Evolutionary conservation across 1,284 basidiomycete species (phyloP).

Genomic region (Ustilago shanxiensis): DNA sequence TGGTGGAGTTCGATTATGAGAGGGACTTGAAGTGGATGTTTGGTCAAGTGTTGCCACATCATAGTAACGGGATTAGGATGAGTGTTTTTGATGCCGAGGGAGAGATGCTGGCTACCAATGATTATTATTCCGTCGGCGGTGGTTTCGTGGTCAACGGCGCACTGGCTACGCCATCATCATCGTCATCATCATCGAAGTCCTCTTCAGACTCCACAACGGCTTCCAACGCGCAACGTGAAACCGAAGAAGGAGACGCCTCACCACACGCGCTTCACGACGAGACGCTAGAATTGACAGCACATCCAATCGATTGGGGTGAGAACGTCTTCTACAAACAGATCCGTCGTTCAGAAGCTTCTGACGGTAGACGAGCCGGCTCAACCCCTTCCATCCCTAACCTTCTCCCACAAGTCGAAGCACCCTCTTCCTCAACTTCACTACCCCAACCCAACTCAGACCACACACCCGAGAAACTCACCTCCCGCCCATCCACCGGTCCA

Average conservation of each 20-base stretch:
- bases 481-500: constrained; percentile 72
- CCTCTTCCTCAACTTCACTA: not conserved
- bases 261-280: constrained; percentile 14
- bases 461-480: constrained; percentile 26
- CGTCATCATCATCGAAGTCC: constrained; percentile 1
- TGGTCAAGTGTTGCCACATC: constrained; percentile 74
- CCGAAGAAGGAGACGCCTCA: not conserved
- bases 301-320: constrained; percentile 79
- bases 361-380: constrained; percentile 74
- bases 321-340: constrained; percentile 97
- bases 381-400: constrained; percentile 13
- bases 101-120: constrained; percentile 90
- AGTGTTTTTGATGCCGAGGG: constrained; percentile 85
- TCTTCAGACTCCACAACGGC: not conserved
- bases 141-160: constrained; percentile 68
- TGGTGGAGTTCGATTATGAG: constrained; percentile 85
- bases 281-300: constrained; percentile 26
- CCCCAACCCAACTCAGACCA: not conserved
- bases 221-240: not conserved
- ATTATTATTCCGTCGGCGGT: constrained; percentile 78
- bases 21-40: constrained; percentile 91
- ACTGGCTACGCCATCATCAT: constrained; percentile 50
- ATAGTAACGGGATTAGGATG: constrained; percentile 83
- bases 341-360: constrained; percentile 83
- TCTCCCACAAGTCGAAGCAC: constrained; percentile 27